These are phyloP conservation scores for Hypoxylon lienhwacheense DNA, from an alignment of 495 filamentous ascomycete species.

Conservation along the genomic window DNA sequence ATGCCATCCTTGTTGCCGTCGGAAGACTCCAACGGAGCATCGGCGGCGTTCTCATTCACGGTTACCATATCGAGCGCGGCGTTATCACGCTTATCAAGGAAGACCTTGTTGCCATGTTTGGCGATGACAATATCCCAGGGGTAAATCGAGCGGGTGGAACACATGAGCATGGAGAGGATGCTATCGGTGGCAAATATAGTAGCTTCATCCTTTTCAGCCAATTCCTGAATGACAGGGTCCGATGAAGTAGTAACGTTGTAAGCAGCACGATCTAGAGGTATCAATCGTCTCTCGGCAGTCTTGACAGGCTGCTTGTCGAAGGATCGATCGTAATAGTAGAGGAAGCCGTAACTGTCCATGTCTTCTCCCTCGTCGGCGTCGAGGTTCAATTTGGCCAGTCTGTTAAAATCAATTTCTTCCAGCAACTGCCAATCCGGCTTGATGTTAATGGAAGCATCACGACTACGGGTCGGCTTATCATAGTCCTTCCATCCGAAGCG, in stretches of 20 bases:
- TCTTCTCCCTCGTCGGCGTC: conserved; percentile 95
- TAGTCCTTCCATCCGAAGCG: conserved; percentile 98
- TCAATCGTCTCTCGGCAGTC: conserved; percentile 80
- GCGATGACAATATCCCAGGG: conserved; percentile 96
- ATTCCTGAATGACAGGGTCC: conserved; percentile 94
- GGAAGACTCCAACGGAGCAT: conserved; percentile 85
- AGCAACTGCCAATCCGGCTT: conserved; percentile 93
- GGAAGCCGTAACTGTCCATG: conserved; percentile 90
- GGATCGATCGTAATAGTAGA: conserved; percentile 93
- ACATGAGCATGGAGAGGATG: conserved; percentile 99
- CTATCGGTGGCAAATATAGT: conserved; percentile 96
- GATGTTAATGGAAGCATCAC: conserved; percentile 91
- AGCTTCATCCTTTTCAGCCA: conserved; percentile 94
- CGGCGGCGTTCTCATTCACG: conserved; percentile 98
- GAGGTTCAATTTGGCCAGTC: conserved; percentile 90
- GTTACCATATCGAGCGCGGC: conserved; percentile 94
- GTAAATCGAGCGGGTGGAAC: conserved; percentile 90
- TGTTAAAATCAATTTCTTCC: conserved; percentile 98
- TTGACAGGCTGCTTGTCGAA: conserved; percentile 93
- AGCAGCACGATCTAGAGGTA: conserved; percentile 84
- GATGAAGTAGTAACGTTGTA: conserved; percentile 97
- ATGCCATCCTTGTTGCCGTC: conserved; percentile 93
- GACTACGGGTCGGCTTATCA: conserved; percentile 95
- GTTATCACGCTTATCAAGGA: conserved; percentile 95
- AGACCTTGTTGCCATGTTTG: conserved; percentile 90